Conservation (phyloP, 2,329 filamentous ascomycete species). For the Ascochyta fabae region DNA sequence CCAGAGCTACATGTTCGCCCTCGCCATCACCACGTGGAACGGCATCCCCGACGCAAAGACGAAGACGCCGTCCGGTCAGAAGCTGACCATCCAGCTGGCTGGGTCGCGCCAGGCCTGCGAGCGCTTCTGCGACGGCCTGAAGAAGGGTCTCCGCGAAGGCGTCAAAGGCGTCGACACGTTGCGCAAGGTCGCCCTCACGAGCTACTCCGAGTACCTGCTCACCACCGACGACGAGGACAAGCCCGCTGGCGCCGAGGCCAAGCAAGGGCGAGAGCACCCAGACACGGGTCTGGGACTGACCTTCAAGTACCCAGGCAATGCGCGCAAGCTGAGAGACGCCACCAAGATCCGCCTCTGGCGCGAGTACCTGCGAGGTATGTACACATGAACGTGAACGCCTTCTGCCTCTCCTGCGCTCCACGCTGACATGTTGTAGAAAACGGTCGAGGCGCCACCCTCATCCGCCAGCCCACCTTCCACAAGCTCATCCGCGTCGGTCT, state of each 20-base stretch:
- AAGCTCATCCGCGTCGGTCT: conserved; percentile 95
- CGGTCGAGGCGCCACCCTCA: conserved; percentile 87
- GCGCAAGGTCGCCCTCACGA: conserved; percentile 78
- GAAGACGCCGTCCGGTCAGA: conserved; percentile 68
- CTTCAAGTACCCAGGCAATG: conserved; percentile 93
- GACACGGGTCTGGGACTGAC: conserved; percentile 92
- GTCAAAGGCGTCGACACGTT: conserved; percentile 89
- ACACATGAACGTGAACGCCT: not conserved
- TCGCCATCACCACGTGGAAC: conserved; percentile 96
- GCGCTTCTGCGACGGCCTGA: conserved; percentile 93
- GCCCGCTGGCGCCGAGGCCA: conserved; percentile 42
- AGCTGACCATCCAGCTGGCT: conserved; percentile 88
- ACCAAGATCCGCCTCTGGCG: conserved; percentile 98
- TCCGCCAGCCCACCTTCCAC: conserved; percentile 96
- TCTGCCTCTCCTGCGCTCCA: not conserved
- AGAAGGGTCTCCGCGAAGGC: conserved; percentile 83
- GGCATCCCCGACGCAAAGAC: conserved; percentile 55
- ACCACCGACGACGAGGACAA: conserved; percentile 53
- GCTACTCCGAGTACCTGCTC: conserved; percentile 75
- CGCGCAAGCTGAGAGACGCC: conserved; percentile 88
- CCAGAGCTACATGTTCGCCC: conserved; percentile 88
- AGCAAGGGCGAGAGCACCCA: conserved; percentile 67
- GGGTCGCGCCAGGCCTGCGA: conserved; percentile 90
- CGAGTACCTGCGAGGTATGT: conserved; percentile 78
- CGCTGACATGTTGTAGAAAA: conserved; percentile 66